Evolutionary conservation across 805 yeast genomes (phyloP).

Genomic region (Yarrowia sp.): DNA sequence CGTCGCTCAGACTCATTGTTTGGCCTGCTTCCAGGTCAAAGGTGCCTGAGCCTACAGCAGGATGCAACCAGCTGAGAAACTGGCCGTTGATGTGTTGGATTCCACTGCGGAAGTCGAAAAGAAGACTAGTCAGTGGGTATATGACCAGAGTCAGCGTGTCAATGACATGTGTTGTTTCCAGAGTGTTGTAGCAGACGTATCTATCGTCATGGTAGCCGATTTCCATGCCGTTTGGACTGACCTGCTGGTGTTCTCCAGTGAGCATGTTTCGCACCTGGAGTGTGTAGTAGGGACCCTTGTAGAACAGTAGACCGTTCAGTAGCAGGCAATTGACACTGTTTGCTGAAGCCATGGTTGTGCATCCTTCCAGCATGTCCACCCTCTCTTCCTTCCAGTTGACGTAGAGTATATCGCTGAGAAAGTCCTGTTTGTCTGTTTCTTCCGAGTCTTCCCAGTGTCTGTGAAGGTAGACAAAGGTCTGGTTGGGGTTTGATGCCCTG

Average conservation of each 20-base stretch:
- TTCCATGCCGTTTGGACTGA: background rate
- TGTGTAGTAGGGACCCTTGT: background rate
- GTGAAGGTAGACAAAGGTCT: background rate
- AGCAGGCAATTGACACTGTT: background rate
- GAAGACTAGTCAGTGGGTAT: background rate
- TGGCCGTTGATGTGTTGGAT: background rate
- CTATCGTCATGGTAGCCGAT: constrained; percentile 2
- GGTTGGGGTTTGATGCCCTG: background rate
- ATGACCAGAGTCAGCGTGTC: background rate
- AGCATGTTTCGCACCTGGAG: constrained; percentile 7
- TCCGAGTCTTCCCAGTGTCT: constrained; percentile 17
- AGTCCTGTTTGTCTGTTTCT: constrained; percentile 1
- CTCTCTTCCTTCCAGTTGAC: background rate
- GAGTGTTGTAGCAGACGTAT: background rate
- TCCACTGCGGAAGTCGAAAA: background rate
- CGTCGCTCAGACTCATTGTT: background rate
- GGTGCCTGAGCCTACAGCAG: background rate
- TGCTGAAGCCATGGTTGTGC: background rate
- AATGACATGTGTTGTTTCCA: background rate
- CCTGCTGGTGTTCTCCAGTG: background rate
- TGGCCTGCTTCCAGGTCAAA: background rate
- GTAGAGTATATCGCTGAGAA: background rate
- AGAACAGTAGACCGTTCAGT: background rate
- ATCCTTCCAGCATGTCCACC: background rate
- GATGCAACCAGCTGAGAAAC: constrained; percentile 1